These are phyloP conservation scores for Ascochyta fabae DNA, from an alignment of 2,329 filamentous ascomycete genomes.

Conservation along the genomic window DNA sequence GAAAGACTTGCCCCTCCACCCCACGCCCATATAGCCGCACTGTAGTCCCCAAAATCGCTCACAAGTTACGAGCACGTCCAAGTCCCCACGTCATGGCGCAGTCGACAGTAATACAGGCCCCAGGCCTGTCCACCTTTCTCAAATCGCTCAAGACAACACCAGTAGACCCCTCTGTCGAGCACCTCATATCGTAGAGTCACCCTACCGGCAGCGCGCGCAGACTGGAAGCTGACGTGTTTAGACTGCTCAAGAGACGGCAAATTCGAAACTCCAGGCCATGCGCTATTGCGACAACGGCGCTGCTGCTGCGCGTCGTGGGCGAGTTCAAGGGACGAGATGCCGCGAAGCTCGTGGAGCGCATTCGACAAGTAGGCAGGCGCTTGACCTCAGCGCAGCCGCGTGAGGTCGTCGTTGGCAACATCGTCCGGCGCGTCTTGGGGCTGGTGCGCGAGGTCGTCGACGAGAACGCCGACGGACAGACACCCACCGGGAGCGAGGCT, in stretches of 20 bases:
- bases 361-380: slow-evolving; percentile 78
- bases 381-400: slow-evolving; percentile 84
- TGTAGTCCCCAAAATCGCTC: slow-evolving; percentile 1
- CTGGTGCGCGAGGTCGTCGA: slow-evolving; percentile 91
- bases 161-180: slow-evolving; percentile 83
- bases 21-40: slow-evolving; percentile 22
- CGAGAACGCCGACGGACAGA: slow-evolving; percentile 73
- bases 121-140: slow-evolving; percentile 78
- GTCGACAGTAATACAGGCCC: slow-evolving; percentile 58
- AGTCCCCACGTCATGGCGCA: slow-evolving; percentile 28
- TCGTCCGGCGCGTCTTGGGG: slow-evolving; percentile 86
- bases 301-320: slow-evolving; percentile 85
- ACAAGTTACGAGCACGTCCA: neutral
- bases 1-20: slow-evolving; percentile 29
- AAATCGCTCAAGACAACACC: slow-evolving; percentile 73
- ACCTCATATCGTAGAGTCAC: slow-evolving; percentile 74
- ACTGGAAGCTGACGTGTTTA: slow-evolving; percentile 46
- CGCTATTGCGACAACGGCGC: slow-evolving; percentile 87
- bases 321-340: slow-evolving; percentile 80
- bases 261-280: slow-evolving; percentile 87
- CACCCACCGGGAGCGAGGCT: slow-evolving; percentile 65
- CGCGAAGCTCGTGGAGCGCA: slow-evolving; percentile 77
- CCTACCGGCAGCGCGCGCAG: neutral
- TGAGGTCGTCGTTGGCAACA: slow-evolving; percentile 92
- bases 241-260: slow-evolving; percentile 87